These are phyloP conservation scores for Sporothrix pallida DNA, from an alignment of 2,329 filamentous ascomycete species.

Conservation along the genomic window DNA sequence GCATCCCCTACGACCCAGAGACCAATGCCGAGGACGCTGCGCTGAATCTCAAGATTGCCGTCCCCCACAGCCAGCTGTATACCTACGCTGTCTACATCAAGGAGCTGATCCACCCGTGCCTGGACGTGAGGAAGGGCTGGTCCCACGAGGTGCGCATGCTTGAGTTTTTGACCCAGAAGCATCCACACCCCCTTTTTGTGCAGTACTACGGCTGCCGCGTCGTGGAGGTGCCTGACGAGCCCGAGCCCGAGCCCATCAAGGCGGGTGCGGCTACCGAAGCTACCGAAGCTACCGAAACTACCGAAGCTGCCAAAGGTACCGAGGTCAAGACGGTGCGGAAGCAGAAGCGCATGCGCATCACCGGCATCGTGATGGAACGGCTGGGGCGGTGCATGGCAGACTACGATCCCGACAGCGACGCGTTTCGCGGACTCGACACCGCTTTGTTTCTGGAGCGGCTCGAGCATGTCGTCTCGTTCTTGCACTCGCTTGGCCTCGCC, in stretches of 20 bases:
- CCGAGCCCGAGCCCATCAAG: not conserved
- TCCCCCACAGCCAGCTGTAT: not conserved
- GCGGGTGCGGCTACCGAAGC: not conserved
- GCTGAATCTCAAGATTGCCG: slow-evolving; percentile 5
- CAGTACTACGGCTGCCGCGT: slow-evolving; percentile 20
- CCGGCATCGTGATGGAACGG: slow-evolving; percentile 1
- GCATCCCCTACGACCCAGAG: slow-evolving; percentile 21
- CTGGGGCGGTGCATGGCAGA: not conserved
- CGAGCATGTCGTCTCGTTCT: not conserved
- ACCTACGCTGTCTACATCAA: slow-evolving; percentile 13
- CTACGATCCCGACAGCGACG: slow-evolving; percentile 14
- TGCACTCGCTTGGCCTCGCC: not conserved
- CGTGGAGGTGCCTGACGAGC: not conserved
- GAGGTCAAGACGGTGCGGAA: not conserved
- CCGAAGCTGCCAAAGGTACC: not conserved
- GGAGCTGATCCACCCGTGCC: not conserved
- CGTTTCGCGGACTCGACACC: not conserved
- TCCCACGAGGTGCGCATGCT: slow-evolving; percentile 7
- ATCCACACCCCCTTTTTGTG: slow-evolving; percentile 21
- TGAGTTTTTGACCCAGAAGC: slow-evolving; percentile 8
- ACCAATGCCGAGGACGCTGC: slow-evolving; percentile 13
- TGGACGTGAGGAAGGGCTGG: not conserved
- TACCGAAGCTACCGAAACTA: not conserved
- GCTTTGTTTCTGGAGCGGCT: not conserved
- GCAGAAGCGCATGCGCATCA: not conserved